Base-by-base conservation (phyloP, 2,329 filamentous ascomycete species). In the Colletotrichum salicis region DNA sequence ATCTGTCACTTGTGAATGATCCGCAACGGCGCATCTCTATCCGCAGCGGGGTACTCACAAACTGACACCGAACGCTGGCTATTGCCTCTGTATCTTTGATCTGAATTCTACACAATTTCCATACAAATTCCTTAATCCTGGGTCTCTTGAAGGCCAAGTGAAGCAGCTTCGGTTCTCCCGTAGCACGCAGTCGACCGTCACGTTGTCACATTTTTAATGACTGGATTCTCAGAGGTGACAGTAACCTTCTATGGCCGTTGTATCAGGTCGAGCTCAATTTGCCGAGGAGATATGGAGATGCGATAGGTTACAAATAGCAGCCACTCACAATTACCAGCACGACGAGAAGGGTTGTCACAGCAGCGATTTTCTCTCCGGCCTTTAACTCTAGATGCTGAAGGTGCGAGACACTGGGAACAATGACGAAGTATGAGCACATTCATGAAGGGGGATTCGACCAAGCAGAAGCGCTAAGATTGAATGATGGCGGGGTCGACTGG, bases 401-500 rank as follows among this genome's bases (percentile, higher is more conserved):
- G 8, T 3, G n/a, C 29, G n/a, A 27, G 51, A 64, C 29, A 60
- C 41, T 55, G 37, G n/a, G 33, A 22, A 33, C 31, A n/a, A 59
- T 59, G 68, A 68, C 64, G 64, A 68, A 67, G 15, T 19, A 63
- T 59, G 64, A 52, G 45, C 52, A 68, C 22, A 57, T 61, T 64
- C 19, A 37, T 59, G 12, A 31, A 27, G 31, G 51, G 22, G 22
- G 29, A 35, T 27, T 60, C 29, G 31, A 15, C 57, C 24, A 41
- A 33, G 41, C 29, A 57, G 19, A 45, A n/a, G 59, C 65, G 58
- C 67, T 54, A 29, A 37, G 64, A 51, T 45, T 31, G 52, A 63
- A 51, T 8, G 54, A 22, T 54, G 15, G 54, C 54, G 54, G 64
- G 65, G 59, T 51, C 27, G 31, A 12, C 45, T 64, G 55, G 52